Percentiles rank a stretch among this genome's conserved stretches.
Conservation (phyloP, 208 protist species). For the Porcisia deanei region DNA sequence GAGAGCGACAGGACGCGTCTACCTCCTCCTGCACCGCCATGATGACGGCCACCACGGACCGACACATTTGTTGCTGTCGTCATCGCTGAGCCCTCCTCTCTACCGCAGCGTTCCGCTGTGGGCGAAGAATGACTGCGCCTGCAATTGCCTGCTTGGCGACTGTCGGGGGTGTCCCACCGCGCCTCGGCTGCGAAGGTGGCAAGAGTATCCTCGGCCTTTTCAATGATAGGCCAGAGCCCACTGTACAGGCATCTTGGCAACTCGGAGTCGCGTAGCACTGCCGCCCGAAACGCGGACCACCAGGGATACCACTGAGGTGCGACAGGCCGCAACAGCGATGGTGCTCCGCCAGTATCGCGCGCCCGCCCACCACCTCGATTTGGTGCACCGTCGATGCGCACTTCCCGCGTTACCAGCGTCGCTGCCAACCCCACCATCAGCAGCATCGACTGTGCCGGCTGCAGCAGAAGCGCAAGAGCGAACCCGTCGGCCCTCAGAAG, state of each 20-base stretch:
- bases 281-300: conserved; percentile 51
- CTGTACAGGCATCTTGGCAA: conserved; percentile 47
- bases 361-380: neutral
- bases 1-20: neutral
- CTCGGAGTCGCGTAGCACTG: conserved; percentile 46
- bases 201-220: conserved; percentile 37
- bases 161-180: conserved; percentile 8
- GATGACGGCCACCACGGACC: neutral
- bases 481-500: conserved; percentile 42
- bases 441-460: conserved; percentile 50
- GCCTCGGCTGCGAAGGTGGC: neutral
- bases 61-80: neutral
- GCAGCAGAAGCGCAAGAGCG: conserved; percentile 39
- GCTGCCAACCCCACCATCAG: conserved; percentile 52
- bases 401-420: conserved; percentile 48
- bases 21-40: neutral
- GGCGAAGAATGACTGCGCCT: neutral
- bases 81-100: neutral
- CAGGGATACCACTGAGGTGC: conserved; percentile 28
- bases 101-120: neutral
- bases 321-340: neutral
- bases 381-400: conserved; percentile 8
- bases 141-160: neutral
- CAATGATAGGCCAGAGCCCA: conserved; percentile 39
- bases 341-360: neutral